These are phyloP conservation scores for Penstemon barbatus DNA, from an alignment of 257 asterid genomes.

Conservation along the genomic window DNA sequence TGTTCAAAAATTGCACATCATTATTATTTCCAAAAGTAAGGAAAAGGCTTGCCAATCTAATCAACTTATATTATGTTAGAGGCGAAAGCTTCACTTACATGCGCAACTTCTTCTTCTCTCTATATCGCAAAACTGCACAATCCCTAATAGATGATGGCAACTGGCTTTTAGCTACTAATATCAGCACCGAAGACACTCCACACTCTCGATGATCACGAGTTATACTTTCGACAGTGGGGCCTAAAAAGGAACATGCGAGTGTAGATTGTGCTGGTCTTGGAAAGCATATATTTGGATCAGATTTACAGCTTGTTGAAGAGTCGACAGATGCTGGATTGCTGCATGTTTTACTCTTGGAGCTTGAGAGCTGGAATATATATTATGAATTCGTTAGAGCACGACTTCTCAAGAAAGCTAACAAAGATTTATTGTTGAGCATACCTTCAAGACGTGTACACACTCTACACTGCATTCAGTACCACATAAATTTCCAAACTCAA, in stretches of 20 bases:
- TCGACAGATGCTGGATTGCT: conserved; percentile 40
- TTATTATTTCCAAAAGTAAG: neutral
- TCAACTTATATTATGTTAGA: neutral
- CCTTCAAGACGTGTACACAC: conserved; percentile 30
- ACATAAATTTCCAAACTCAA: conserved; percentile 32
- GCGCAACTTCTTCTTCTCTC: conserved; percentile 71
- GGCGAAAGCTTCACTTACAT: conserved; percentile 39
- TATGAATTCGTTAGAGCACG: neutral
- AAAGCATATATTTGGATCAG: conserved; percentile 38
- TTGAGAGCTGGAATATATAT: conserved; percentile 36
- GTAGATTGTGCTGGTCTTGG: conserved; percentile 41
- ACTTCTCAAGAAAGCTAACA: conserved; percentile 9
- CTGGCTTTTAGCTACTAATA: conserved; percentile 35
- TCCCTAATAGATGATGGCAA: conserved; percentile 48
- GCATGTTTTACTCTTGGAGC: conserved; percentile 37
- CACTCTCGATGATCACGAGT: conserved; percentile 42
- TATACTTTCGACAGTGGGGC: conserved; percentile 34
- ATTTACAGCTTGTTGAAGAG: conserved; percentile 47
- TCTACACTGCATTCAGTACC: conserved; percentile 33
- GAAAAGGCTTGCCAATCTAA: neutral
- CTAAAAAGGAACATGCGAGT: conserved; percentile 40
- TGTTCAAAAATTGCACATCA: conserved; percentile 24
- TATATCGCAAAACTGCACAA: conserved; percentile 64
- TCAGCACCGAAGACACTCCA: conserved; percentile 40
- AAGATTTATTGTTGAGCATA: conserved; percentile 21